Percentiles rank a stretch among this genome's conserved stretches.
Conservation (phyloP, 768 basidiomycete genomes). For the Termitomyces heimii region DNA sequence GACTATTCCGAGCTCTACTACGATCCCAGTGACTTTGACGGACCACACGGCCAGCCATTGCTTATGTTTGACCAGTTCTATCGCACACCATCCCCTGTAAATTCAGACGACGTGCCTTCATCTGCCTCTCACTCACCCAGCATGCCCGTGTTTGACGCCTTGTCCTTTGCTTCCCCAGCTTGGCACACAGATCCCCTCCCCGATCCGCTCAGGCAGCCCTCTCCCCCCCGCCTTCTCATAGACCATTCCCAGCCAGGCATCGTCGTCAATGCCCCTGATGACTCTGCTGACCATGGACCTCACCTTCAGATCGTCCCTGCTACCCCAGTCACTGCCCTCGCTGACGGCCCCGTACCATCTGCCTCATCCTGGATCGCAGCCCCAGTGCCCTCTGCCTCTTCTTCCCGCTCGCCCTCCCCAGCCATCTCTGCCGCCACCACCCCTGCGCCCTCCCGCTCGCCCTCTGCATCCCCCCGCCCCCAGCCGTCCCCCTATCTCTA, state of each 20-base stretch:
- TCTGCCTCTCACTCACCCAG: constrained; percentile 48
- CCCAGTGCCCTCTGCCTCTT: constrained; percentile 7
- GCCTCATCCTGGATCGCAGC: constrained; percentile 6
- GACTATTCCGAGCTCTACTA: too few relatives aligned
- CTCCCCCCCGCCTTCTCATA: constrained; percentile 51
- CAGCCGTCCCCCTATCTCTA: constrained; percentile 19
- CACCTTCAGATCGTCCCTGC: constrained; percentile 78
- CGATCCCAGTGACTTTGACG: constrained; percentile 72
- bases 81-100: constrained; percentile 57
- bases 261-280: constrained; percentile 58
- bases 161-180: constrained; percentile 61
- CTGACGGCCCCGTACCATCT: constrained; percentile 25
- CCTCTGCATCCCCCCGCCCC: constrained; percentile 16
- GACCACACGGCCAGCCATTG: constrained; percentile 40
- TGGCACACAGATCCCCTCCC: constrained; percentile 49
- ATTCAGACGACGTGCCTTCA: constrained; percentile 49
- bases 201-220: constrained; percentile 30
- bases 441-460: constrained; percentile 24
- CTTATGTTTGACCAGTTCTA: constrained; percentile 61
- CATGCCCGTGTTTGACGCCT: constrained; percentile 40
- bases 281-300: constrained; percentile 47
- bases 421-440: constrained; percentile 8
- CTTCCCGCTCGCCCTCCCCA: constrained; percentile 16
- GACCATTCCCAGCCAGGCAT: constrained; percentile 30
- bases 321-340: constrained; percentile 69